Evolutionary conservation across 2,329 filamentous ascomycete genomes (phyloP), one percentile per base, ranked within the genome.

Genomic region (Paecilomyces fulvus): DNA sequence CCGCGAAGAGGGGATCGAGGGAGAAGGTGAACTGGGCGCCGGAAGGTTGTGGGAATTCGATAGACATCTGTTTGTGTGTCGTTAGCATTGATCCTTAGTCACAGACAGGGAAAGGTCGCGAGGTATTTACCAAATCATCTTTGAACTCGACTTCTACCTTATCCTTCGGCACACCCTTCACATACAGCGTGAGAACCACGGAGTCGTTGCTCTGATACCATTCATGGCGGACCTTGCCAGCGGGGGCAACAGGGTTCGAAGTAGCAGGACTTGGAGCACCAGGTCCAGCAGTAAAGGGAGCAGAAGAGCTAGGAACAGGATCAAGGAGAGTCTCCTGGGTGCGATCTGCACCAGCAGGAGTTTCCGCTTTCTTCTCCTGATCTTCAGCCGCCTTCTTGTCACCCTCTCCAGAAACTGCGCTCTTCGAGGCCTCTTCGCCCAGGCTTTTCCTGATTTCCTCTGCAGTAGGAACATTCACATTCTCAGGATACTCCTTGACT

Each of bases 181-280:
- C 83, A 53, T 87, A 79, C n/a, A 89, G 74, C 0, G 81, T 85
- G 62, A 88, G 77, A 28, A 81, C 82, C 53, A 88, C 79, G 10
- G 72, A 79, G n/a, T 83, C 79, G 14, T 73, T 73, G 50, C 79
- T 84, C 65, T 88, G 84, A 63, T 86, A 88, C 84, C 84, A 89
- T 57, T 88, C 86, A 63, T 87, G 79, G 56, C 85, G 80, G 61
- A 87, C 81, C 67, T 86, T 87, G 57, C 80, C 77, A 10, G 76
- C 20, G 46, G 46, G 74, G 2, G 78, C 76, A 9, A 63, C 14
- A 37, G 62, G 23, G 12, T 55, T 37, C n/a, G 59, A 23, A 49
- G 49, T 46, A 50, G 55, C 51, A 23, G 48, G 28, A 6, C 37
- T 43, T 43, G 61, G 28, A 33, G 56, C 49, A 10, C 63, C 17